Conservation (phyloP, 257 asterid genomes). For the Pogostemon cablin region DNA sequence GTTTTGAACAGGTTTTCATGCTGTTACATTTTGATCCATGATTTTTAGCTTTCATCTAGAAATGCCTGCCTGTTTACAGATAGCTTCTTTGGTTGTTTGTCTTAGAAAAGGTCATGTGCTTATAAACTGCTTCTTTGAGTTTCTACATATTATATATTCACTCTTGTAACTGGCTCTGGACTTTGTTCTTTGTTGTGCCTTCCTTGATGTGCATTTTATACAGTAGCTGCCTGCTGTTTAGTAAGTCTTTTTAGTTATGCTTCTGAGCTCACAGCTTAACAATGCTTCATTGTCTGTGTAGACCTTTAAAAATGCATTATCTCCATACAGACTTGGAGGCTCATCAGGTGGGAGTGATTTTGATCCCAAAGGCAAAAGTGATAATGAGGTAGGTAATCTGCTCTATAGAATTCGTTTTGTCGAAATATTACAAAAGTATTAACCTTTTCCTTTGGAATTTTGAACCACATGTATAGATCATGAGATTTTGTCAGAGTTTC, state of each 20-base stretch:
- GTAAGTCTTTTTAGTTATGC: conserved; percentile 15
- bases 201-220: background rate
- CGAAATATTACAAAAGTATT: conserved; percentile 30
- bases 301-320: conserved; percentile 93
- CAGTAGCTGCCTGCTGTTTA: conserved; percentile 13
- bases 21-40: conserved; percentile 9
- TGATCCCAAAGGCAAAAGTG: conserved; percentile 93
- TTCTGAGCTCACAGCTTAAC: conserved; percentile 31
- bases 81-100: background rate
- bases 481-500: conserved; percentile 98
- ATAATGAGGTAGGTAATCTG: conserved; percentile 67
- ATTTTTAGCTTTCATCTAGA: background rate
- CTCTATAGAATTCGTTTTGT: conserved; percentile 25
- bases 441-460: conserved; percentile 29
- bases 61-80: conserved; percentile 15
- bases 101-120: background rate
- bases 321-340: conserved; percentile 98
- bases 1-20: conserved; percentile 82
- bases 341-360: conserved; percentile 99
- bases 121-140: background rate
- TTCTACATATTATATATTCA: background rate
- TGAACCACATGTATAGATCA: conserved; percentile 55
- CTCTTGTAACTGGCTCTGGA: background rate
- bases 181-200: conserved; percentile 10
- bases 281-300: conserved; percentile 46